Conservation (phyloP, 2,329 filamentous ascomycete species). For the Cladosporium phlei region DNA sequence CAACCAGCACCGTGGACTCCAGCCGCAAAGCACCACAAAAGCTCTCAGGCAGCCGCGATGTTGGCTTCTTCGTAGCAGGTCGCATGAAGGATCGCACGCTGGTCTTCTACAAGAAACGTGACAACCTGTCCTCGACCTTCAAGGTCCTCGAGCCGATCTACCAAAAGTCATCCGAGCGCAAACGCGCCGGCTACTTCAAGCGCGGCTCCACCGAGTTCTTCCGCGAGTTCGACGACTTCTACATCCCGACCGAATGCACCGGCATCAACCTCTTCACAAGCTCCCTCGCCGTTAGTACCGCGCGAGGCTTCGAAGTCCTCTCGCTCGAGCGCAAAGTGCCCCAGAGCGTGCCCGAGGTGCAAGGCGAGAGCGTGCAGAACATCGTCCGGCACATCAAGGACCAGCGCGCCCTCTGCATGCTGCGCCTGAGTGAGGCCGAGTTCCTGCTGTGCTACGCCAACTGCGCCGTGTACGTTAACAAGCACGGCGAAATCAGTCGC, state of each 20-base stretch:
- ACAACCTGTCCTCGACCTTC: conserved; percentile 82
- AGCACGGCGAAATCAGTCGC: conserved; percentile 90
- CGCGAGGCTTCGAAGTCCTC: conserved; percentile 90
- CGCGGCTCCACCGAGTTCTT: conserved; percentile 86
- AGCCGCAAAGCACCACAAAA: conserved; percentile 84
- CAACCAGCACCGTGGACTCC: conserved; percentile 56
- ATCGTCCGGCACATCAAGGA: conserved; percentile 80
- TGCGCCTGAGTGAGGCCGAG: conserved; percentile 80
- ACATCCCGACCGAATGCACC: conserved; percentile 91
- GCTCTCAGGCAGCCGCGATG: conserved; percentile 78
- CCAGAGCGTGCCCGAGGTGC: conserved; percentile 86
- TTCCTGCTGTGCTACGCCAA: conserved; percentile 93
- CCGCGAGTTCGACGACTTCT: conserved; percentile 98
- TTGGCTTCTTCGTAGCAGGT: conserved; percentile 93
- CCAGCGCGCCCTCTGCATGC: conserved; percentile 90
- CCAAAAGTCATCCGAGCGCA: conserved; percentile 85
- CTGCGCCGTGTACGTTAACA: conserved; percentile 96
- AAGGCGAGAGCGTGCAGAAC: conserved; percentile 70
- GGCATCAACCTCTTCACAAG: conserved; percentile 95
- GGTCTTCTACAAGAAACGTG: conserved; percentile 95
- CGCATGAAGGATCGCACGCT: conserved; percentile 95
- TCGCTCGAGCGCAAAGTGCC: conserved; percentile 96
- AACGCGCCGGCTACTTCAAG: conserved; percentile 59
- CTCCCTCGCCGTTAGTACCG: conserved; percentile 84
- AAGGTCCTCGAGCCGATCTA: conserved; percentile 93